phyloP scores from a whole-genome alignment of 1,284 basidiomycete genomes.

The Sporisorium sorghi region DNA sequence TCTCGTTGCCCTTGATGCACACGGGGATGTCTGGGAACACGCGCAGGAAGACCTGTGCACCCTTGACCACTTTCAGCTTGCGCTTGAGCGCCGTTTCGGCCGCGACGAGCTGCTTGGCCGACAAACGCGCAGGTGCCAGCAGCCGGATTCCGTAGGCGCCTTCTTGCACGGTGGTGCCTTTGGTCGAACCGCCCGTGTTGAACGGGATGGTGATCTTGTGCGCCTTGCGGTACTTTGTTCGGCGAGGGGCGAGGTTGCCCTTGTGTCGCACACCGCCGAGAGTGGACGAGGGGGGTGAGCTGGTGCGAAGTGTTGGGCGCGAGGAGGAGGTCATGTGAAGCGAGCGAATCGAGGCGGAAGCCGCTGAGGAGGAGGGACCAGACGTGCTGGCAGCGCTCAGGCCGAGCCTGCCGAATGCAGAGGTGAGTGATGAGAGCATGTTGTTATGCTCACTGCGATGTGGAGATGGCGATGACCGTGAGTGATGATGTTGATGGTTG shows the following conservation, averaged over 20 bases:
- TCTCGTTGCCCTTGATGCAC: slow-evolving; percentile 98
- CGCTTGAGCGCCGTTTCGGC: slow-evolving; percentile 89
- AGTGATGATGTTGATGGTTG: not conserved
- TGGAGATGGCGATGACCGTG: no score
- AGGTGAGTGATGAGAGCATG: slow-evolving; percentile 39
- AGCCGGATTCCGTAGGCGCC: slow-evolving; percentile 93
- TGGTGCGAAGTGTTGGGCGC: slow-evolving; percentile 3
- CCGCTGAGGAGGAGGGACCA: slow-evolving; percentile 18
- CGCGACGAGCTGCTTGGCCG: slow-evolving; percentile 87
- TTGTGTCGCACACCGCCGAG: slow-evolving; percentile 70
- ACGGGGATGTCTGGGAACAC: slow-evolving; percentile 97
- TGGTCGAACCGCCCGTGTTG: slow-evolving; percentile 82
- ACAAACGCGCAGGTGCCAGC: slow-evolving; percentile 84
- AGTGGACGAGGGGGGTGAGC: not conserved
- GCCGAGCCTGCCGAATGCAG: slow-evolving; percentile 28
- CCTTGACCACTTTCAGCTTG: slow-evolving; percentile 91
- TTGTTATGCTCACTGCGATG: not conserved
- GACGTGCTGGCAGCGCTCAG: slow-evolving; percentile 16
- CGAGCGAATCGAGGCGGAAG: slow-evolving; percentile 24
- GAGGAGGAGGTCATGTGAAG: slow-evolving; percentile 20
- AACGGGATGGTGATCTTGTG: slow-evolving; percentile 82
- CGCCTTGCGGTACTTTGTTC: slow-evolving; percentile 83
- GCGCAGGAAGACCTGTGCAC: slow-evolving; percentile 85
- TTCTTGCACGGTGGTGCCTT: slow-evolving; percentile 90
- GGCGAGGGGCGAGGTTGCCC: slow-evolving; percentile 81